A percentile compares a stretch with the other conserved stretches of the same genome.
Conservation (phyloP, 1,139 yeast species). For the Sugiyamaella novakii region DNA sequence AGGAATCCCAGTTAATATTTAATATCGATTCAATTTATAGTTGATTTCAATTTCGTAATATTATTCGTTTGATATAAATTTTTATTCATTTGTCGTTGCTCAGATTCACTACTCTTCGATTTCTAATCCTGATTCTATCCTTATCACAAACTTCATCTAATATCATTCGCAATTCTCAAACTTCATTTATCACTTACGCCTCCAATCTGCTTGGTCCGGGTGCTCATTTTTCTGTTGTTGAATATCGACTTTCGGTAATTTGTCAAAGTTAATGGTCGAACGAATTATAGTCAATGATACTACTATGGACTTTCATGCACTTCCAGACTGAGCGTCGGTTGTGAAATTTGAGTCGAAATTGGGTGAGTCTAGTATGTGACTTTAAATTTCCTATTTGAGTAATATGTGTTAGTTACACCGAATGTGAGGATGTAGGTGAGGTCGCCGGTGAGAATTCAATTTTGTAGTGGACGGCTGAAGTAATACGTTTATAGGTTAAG, state of each 20-base stretch:
- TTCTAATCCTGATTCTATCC: background rate
- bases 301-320: constrained; percentile 11
- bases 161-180: constrained; percentile 2
- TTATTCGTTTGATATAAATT: background rate
- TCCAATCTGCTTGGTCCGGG: constrained; percentile 44
- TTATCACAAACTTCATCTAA: constrained; percentile 8
- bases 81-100: background rate
- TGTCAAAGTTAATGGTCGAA: constrained; percentile 17
- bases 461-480: too few relatives aligned
- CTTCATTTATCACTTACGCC: constrained; percentile 38
- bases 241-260: constrained; percentile 14
- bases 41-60: background rate
- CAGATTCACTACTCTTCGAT: background rate
- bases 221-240: constrained; percentile 36
- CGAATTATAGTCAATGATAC: constrained; percentile 4
- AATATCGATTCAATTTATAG: constrained; percentile 1
- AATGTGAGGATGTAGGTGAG: too few relatives aligned
- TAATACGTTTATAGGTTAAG: too few relatives aligned
- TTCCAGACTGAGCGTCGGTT: background rate
- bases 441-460: too few relatives aligned
- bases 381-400: constrained; percentile 4
- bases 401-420: too few relatives aligned
- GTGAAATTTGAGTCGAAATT: constrained; percentile 6
- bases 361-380: constrained; percentile 1
- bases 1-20: background rate